Conservation (phyloP, 2,329 filamentous ascomycete species). For the Verticillium nonalfalfae region DNA sequence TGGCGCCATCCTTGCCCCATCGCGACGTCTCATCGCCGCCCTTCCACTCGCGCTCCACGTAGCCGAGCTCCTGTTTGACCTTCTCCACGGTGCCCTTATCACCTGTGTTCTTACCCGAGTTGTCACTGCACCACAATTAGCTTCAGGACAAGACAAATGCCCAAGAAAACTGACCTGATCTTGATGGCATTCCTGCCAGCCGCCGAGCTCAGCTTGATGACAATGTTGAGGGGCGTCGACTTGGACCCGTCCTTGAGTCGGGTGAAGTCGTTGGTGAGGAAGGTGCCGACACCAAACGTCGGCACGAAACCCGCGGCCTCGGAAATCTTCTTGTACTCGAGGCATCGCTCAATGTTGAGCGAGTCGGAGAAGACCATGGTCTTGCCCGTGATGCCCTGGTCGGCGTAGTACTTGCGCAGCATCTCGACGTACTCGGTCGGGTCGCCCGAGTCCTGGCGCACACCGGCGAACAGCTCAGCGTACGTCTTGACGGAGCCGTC, state of each 20-base stretch:
- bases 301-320: conserved; percentile 77
- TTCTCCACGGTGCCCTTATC: conserved; percentile 70
- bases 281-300: conserved; percentile 92
- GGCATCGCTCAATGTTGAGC: conserved; percentile 80
- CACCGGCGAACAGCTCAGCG: conserved; percentile 74
- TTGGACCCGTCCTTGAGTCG: conserved; percentile 68
- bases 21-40: conserved; percentile 77
- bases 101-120: conserved; percentile 90
- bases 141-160: conserved; percentile 44
- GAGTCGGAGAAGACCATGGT: conserved; percentile 94
- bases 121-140: conserved; percentile 46
- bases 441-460: conserved; percentile 87
- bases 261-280: conserved; percentile 91
- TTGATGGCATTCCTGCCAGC: conserved; percentile 80
- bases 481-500: conserved; percentile 53
- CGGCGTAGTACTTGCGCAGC: conserved; percentile 77
- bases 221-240: conserved; percentile 89
- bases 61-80: conserved; percentile 82
- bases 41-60: conserved; percentile 77
- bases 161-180: conserved; percentile 49
- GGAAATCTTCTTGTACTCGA: conserved; percentile 82
- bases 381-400: conserved; percentile 65
- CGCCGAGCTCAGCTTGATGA: conserved; percentile 91
- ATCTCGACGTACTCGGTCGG: conserved; percentile 71
- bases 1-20: conserved; percentile 56